Conservation (phyloP, 495 filamentous ascomycete genomes). For the Penicillium crystallinum region DNA sequence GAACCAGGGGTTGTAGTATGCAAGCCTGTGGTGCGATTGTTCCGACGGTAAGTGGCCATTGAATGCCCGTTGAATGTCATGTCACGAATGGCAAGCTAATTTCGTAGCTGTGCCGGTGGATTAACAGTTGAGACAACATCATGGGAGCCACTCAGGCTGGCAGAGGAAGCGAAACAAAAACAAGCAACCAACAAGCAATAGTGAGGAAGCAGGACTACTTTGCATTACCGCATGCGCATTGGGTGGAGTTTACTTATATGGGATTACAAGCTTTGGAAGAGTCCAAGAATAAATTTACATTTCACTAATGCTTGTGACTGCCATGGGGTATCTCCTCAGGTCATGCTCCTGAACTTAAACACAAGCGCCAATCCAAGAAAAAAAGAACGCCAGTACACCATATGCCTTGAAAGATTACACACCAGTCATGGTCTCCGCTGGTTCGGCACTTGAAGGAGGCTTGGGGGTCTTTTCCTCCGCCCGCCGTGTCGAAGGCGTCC, state of each 20-base stretch:
- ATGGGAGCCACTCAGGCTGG: conserved; percentile 54
- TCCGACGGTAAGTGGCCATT: conserved; percentile 60
- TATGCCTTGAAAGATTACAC: conserved; percentile 18
- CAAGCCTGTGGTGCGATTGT: conserved; percentile 68
- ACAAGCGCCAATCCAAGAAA: conserved; percentile 20
- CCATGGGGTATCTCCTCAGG: conserved; percentile 38
- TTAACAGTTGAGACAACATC: conserved; percentile 79
- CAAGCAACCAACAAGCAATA: conserved; percentile 3
- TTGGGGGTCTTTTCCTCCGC: conserved; percentile 31
- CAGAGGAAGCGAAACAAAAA: conserved; percentile 25
- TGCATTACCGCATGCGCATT: conserved; percentile 15
- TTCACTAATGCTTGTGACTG: conserved; percentile 16
- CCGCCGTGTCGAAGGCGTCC: conserved; percentile 22
- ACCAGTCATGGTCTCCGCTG: conserved; percentile 27
- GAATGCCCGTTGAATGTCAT: not conserved
- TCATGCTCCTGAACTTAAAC: conserved; percentile 21
- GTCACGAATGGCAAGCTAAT: conserved; percentile 2
- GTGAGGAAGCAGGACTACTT: not conserved
- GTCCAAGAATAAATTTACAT: conserved; percentile 7
- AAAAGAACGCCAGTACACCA: conserved; percentile 21
- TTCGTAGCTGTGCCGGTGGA: conserved; percentile 63
- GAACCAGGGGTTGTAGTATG: conserved; percentile 59
- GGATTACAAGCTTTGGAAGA: conserved; percentile 6
- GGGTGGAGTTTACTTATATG: conserved; percentile 22
- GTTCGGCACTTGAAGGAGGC: conserved; percentile 19